These are phyloP conservation scores for Mycena kentingensis DNA, from an alignment of 768 basidiomycete genomes.

Conservation along the genomic window DNA sequence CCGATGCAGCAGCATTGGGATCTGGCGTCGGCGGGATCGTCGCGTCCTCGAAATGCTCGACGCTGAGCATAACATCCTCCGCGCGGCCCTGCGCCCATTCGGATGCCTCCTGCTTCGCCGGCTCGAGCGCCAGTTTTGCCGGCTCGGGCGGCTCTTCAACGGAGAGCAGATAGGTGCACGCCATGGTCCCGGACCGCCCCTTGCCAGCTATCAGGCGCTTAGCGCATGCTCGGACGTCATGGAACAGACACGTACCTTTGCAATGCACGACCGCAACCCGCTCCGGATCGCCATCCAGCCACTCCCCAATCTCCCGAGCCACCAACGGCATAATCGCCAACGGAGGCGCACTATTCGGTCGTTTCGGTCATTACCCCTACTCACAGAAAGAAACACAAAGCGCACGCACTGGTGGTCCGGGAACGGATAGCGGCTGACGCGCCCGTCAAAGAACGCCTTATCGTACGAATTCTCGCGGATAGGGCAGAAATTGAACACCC, in stretches of 20 bases:
- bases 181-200: constrained; percentile 84
- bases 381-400: background rate
- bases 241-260: constrained; percentile 59
- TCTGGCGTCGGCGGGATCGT: constrained; percentile 2
- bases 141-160: constrained; percentile 49
- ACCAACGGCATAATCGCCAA: constrained; percentile 71
- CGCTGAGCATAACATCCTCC: constrained; percentile 49
- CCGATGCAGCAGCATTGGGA: background rate
- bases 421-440: constrained; percentile 84
- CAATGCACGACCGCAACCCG: constrained; percentile 84
- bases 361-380: background rate
- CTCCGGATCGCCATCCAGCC: constrained; percentile 66
- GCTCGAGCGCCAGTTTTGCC: constrained; percentile 47
- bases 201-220: constrained; percentile 60
- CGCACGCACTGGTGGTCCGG: constrained; percentile 83
- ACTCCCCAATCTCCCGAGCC: constrained; percentile 71
- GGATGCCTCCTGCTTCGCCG: constrained; percentile 38
- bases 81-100: constrained; percentile 51
- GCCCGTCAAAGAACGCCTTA: constrained; percentile 62
- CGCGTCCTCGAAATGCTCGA: constrained; percentile 40
- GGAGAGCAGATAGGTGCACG: constrained; percentile 79
- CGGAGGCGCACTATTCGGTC: constrained; percentile 64
- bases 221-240: background rate
- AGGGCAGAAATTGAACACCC: constrained; percentile 91
- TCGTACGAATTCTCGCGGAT: constrained; percentile 80